Base-by-base conservation (phyloP, 345 rosid species). In the Eucalyptus camaldulensis region DNA sequence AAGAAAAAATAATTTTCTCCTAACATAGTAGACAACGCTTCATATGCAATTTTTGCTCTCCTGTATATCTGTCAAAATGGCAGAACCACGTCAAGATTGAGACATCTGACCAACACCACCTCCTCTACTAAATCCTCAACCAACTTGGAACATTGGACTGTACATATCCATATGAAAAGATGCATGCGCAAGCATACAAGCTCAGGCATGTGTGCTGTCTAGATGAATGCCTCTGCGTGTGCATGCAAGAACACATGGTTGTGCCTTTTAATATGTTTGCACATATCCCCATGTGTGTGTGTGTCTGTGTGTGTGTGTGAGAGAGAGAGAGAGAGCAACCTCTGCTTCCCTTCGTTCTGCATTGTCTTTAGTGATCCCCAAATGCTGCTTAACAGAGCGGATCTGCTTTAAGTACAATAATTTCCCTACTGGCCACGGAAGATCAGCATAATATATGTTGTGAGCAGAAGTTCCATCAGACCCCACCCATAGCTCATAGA, bases 391-490 rank as follows among this genome's bases (percentile, higher is more conserved):
- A 85, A 95, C 94, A 80, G 86, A 33, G 86, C 88, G 90, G 12
- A 91, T 92, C 93, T 95, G 97, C 91, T 96, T 96, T 37, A 92
- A 62, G 89, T 93, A 94, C 49, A 98, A 88, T 88, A 92, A 90
- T 92, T 96, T 97, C 90, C 98, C 95, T 86, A 98, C 91, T 51
- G 96, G 94, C 99, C 99, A 98, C 17, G 99, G 96, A 89, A 98
- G 96, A 90, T 96, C 97, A 27, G 97, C 90, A 89, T 96, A 96
- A 92, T 98, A 98, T 69, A 97, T 93, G 92, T 94, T 90, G 88
- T 85, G 56, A 49, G 94, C 95, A 86, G 95, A 90, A 88, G 90
- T 92, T 47, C 96, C 97, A 91, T 95, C 96, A 31, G 95, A 92
- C 22, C 97, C 99, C 90, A 97, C 87, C 99, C 99, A 98, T 80